phyloP scores from a whole-genome alignment of 352 stramenopile species.

The Globisporangium middletonii region DNA sequence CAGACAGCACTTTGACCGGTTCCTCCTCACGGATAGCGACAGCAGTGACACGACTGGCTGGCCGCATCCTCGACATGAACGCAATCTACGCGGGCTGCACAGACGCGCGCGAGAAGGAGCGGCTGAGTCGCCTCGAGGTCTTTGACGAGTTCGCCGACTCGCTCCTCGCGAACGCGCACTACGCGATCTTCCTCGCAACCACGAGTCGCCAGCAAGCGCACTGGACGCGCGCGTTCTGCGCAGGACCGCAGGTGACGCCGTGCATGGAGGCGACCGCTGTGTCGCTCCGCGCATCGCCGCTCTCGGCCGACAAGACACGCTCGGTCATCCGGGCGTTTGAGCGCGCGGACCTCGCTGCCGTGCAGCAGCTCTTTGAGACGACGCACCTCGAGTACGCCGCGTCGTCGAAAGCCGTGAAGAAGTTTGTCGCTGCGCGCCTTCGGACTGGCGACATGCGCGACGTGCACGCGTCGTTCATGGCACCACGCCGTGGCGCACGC shows the following conservation, averaged over 20 bases:
- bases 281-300: background rate
- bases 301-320: background rate
- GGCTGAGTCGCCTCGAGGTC: slow-evolving; percentile 40
- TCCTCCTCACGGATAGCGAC: slow-evolving; percentile 15
- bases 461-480: slow-evolving; percentile 34
- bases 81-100: slow-evolving; percentile 34
- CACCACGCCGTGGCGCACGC: background rate
- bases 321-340: slow-evolving; percentile 48
- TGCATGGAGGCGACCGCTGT: slow-evolving; percentile 16
- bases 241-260: slow-evolving; percentile 15
- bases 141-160: slow-evolving; percentile 74
- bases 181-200: slow-evolving; percentile 50
- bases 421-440: slow-evolving; percentile 61
- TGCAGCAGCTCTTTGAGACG: slow-evolving; percentile 55
- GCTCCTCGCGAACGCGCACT: slow-evolving; percentile 60
- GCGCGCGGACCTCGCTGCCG: slow-evolving; percentile 25
- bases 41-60: slow-evolving; percentile 16
- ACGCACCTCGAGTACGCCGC: slow-evolving; percentile 44
- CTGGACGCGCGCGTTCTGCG: slow-evolving; percentile 25
- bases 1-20: slow-evolving; percentile 28
- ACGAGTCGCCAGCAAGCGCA: slow-evolving; percentile 5
- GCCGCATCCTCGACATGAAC: slow-evolving; percentile 65
- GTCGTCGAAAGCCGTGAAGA: slow-evolving; percentile 50
- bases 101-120: slow-evolving; percentile 30
- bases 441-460: slow-evolving; percentile 50